These are phyloP conservation scores for Crithidia expoeki DNA, from an alignment of 208 protist species.

Conservation along the genomic window DNA sequence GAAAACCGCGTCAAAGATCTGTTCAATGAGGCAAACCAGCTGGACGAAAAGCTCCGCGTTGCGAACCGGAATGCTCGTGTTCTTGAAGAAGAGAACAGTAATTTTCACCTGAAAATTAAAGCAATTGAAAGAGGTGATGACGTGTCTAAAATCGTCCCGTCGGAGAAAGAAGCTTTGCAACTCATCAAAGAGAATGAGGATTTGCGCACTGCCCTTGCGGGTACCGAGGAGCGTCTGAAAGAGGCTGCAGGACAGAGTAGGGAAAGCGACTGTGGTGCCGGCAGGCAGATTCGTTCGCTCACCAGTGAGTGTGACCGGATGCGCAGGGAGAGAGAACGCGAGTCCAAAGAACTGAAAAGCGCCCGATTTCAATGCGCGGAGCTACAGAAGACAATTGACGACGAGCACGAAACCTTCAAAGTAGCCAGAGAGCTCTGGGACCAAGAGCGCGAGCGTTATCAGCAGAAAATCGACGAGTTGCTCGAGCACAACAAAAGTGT, in stretches of 20 bases:
- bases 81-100: conserved; percentile 82
- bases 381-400: conserved; percentile 38
- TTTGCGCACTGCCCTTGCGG: conserved; percentile 30
- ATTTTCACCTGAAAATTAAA: conserved; percentile 50
- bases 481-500: conserved; percentile 31
- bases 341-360: conserved; percentile 44
- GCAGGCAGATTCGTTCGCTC: conserved; percentile 25
- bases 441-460: conserved; percentile 57
- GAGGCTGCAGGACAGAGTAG: conserved; percentile 3
- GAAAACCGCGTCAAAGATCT: conserved; percentile 70
- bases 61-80: conserved; percentile 78
- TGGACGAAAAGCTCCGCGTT: conserved; percentile 67
- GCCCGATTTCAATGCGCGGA: conserved; percentile 45
- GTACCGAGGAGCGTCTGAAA: conserved; percentile 16
- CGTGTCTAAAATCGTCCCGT: conserved; percentile 4
- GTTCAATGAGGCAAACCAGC: conserved; percentile 54
- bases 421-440: conserved; percentile 53
- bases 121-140: conserved; percentile 24
- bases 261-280: conserved; percentile 10
- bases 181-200: conserved; percentile 68
- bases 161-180: conserved; percentile 49
- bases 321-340: conserved; percentile 35
- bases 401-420: conserved; percentile 42
- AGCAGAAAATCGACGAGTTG: conserved; percentile 59
- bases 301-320: conserved; percentile 33